Evolutionary conservation across 441 rosid species (phyloP), one percentile per base, ranked within the genome.

Genomic region (Erodium moschatum): DNA sequence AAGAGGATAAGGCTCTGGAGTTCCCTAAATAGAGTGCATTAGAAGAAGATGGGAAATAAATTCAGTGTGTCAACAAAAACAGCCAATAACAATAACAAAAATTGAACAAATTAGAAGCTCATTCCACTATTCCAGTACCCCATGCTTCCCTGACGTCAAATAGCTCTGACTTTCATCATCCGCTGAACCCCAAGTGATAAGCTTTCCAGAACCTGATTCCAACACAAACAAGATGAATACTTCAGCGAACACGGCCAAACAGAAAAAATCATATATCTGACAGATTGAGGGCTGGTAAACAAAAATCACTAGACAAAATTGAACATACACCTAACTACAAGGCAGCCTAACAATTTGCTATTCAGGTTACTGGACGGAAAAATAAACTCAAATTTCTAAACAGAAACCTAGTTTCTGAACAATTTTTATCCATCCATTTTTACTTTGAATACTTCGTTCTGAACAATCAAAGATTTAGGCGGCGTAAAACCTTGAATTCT

Each of bases 91-190:
- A 18, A 5, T 38, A 67, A 64, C 79, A 66, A 35, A 35, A 35
- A 35, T 35, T 35, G 64, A 72, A 68, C 54, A 24, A 70, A 65
- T 67, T 27, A 52, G n/a, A 44, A 7, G 42, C 52, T 29, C 61
- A 61, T 64, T n/a, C 74, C 73, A 70, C 31, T 29, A 29, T 2
- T 29, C 31, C 31, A 29, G 72, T 91, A 94, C 97, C 91, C 97
- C 97, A 64, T 91, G 99, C 79, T 91, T 91, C 79, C 99, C 97
- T 0, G 99, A 84, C 42, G 99, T 86, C 52, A 91, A 80, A 68
- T 94, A 91, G 91, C 97, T 91, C 79, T 94, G 99, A 77, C 96
- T 97, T 40, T 86, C 77, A 81, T 94, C 99, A 80, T 89, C 99
- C 15, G 97, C 86, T 46, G 97, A 94, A 48, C 99, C 99, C 99